A percentile compares a stretch with the other conserved stretches of the same genome.
Conservation (phyloP, 2,329 filamentous ascomycete genomes). For the Zelopaecilomyces penicillatus region DNA sequence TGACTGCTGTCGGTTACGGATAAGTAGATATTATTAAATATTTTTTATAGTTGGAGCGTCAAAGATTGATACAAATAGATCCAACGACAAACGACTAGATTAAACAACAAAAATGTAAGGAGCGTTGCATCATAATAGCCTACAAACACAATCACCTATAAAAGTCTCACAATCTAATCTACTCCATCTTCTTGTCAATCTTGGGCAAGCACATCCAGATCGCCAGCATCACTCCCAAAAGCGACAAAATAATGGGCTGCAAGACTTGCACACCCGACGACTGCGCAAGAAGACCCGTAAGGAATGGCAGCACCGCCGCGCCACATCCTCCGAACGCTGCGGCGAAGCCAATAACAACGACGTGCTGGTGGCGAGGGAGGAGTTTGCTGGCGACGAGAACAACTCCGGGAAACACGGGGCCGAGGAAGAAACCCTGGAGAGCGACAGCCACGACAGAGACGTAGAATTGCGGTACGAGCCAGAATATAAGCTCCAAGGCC, state of each 20-base stretch:
- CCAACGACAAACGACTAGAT: too few relatives aligned
- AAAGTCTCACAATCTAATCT: too few relatives aligned
- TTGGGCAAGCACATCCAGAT: slow-evolving; percentile 5
- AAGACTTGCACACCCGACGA: slow-evolving; percentile 46
- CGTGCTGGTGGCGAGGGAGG: slow-evolving; percentile 63
- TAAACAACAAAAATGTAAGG: too few relatives aligned
- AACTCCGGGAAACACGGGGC: slow-evolving; percentile 68
- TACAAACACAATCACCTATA: too few relatives aligned
- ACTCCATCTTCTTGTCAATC: too few relatives aligned
- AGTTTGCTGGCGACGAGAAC: slow-evolving; percentile 68
- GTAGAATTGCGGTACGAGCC: slow-evolving; percentile 71
- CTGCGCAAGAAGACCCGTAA: slow-evolving; percentile 59
- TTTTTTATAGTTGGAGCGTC: too few relatives aligned
- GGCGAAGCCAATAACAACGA: slow-evolving; percentile 73
- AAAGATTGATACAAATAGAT: too few relatives aligned
- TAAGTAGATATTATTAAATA: too few relatives aligned
- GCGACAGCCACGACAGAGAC: slow-evolving; percentile 65
- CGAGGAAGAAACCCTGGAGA: slow-evolving; percentile 70
- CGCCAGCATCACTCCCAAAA: slow-evolving; percentile 29
- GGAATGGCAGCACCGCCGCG: slow-evolving; percentile 58
- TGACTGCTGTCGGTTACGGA: too few relatives aligned
- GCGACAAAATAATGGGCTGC: slow-evolving; percentile 18
- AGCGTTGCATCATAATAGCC: too few relatives aligned
- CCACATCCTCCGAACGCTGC: slow-evolving; percentile 69
- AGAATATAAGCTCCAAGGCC: slow-evolving; percentile 64